Evolutionary conservation across 768 basidiomycete species (phyloP), one percentile per base, ranked within the genome.

Genomic region (Tricholoma sp.): DNA sequence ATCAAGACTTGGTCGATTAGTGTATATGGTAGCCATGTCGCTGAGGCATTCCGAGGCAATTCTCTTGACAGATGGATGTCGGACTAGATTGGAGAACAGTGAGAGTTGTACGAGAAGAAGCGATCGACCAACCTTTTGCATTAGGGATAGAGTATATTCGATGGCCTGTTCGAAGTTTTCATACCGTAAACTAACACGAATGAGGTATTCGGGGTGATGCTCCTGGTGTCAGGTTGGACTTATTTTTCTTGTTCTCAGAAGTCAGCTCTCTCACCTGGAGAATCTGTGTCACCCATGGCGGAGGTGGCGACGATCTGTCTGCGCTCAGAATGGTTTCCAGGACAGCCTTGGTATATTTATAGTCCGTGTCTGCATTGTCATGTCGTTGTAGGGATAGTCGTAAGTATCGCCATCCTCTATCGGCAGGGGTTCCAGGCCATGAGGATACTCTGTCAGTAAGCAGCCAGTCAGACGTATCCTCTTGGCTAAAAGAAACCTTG

Each of bases 341-440:
- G 12, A 84, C 81, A 20, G 83, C 80, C 64, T 91, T 90, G 49
- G 81, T 80, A 68, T 97, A 96, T 56, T 78, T 79, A 71, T 80
- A 86, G 66, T 92, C 85, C 12, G 83, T 90, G 52, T 83, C 80
- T 17, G 74, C 63, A 10, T 76, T 76, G 66, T 99, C 96, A 63
- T 97, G 82, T 49, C 86, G 83, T 55, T 86, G 82, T 58, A 98
- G 76, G 17, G 86, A 81, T 61, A 85, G 79, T 60, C 92, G 88
- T 45, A 99, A 80, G 68, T 94, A 94, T 65, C 89, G 81, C 91
- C 94, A 94, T 4, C 86, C 93, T 59, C 89, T 82, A 60, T 91
- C 87, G 34, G 85, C 80, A 15, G 85, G 76, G 6, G 88, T 81
- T 4, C 95, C 95, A 17, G 88, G 80, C 88, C 96, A 96, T 0